These are phyloP conservation scores for Hyaloscypha finlandica DNA, from an alignment of 495 filamentous ascomycete genomes.

Conservation along the genomic window DNA sequence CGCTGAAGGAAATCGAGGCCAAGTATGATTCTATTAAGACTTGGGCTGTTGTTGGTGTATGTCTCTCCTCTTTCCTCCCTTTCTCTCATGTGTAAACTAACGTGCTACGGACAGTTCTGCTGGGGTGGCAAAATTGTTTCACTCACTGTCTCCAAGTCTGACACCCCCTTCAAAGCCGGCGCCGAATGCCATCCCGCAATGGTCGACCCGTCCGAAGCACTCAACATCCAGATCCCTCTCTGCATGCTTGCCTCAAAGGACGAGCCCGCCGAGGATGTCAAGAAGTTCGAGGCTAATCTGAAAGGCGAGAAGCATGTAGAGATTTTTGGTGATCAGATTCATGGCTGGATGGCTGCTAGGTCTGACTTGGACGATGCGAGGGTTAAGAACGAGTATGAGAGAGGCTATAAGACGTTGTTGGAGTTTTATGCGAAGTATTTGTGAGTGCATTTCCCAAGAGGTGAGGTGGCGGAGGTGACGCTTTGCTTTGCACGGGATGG, in stretches of 20 bases:
- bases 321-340: constrained; percentile 79
- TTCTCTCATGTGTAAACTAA: not conserved
- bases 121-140: constrained; percentile 83
- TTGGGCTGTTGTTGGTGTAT: constrained; percentile 81
- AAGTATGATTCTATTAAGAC: constrained; percentile 63
- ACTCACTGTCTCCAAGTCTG: constrained; percentile 59
- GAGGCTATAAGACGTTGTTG: constrained; percentile 74
- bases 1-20: constrained; percentile 57
- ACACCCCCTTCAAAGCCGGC: constrained; percentile 64
- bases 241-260: constrained; percentile 69
- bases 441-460: constrained; percentile 39
- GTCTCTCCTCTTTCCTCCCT: constrained; percentile 20
- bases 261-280: constrained; percentile 65
- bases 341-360: constrained; percentile 90
- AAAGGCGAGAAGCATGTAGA: constrained; percentile 72
- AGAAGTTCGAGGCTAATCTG: constrained; percentile 68
- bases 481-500: not conserved
- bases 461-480: not conserved
- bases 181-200: constrained; percentile 84
- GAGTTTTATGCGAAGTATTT: constrained; percentile 77
- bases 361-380: constrained; percentile 64
- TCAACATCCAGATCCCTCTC: constrained; percentile 63
- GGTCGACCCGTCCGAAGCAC: constrained; percentile 77
- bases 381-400: constrained; percentile 74
- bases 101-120: constrained; percentile 57